Percentiles rank a stretch among this genome's conserved stretches.
phyloP scores from a whole-genome alignment of 2,329 filamentous ascomycete genomes.

The Achaetomium macrosporum region DNA sequence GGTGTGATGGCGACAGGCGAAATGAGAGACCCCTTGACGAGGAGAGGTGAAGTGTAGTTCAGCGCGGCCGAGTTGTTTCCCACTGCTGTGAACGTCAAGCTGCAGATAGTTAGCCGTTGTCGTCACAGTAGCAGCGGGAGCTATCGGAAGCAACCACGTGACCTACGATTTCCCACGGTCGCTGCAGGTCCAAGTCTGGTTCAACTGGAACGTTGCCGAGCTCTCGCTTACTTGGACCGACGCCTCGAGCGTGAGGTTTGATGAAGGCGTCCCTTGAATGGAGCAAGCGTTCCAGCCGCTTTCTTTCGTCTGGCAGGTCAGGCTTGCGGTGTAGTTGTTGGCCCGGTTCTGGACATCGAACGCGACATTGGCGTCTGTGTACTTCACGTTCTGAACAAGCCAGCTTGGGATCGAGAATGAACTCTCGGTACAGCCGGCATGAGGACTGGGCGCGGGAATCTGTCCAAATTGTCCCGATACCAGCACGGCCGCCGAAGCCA shows the following conservation, averaged over 20 bases:
- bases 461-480: slow-evolving; percentile 6
- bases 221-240: slow-evolving; percentile 8
- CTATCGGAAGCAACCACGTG: not conserved
- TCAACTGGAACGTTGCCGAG: slow-evolving; percentile 13
- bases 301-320: slow-evolving; percentile 13
- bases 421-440: slow-evolving; percentile 20
- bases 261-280: not conserved
- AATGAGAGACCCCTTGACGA: slow-evolving; percentile 22
- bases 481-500: slow-evolving; percentile 2
- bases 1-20: slow-evolving; percentile 24
- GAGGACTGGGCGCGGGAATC: not conserved
- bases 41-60: slow-evolving; percentile 14
- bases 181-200: slow-evolving; percentile 23
- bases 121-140: not conserved
- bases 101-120: not conserved
- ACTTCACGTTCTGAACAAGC: slow-evolving; percentile 21
- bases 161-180: slow-evolving; percentile 18
- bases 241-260: slow-evolving; percentile 10
- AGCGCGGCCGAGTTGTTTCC: slow-evolving; percentile 17
- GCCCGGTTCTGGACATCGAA: slow-evolving; percentile 23
- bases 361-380: not conserved
- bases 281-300: slow-evolving; percentile 14
- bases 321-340: slow-evolving; percentile 15
- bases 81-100: slow-evolving; percentile 18
- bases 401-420: slow-evolving; percentile 26